Conservation (phyloP, 1,139 yeast genomes). For the Kurtzmaniella natalensis region DNA sequence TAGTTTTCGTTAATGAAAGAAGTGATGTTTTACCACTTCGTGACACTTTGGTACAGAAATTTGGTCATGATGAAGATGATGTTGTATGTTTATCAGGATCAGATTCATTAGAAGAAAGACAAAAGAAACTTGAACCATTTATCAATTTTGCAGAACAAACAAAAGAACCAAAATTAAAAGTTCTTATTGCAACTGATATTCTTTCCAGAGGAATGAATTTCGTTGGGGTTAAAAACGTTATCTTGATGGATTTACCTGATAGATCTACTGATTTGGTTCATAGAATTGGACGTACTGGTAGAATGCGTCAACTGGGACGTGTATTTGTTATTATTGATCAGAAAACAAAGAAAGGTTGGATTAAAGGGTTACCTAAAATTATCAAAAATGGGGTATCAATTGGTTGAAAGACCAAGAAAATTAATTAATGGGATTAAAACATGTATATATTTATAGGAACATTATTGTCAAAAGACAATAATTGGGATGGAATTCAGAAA, state of each 20-base stretch:
- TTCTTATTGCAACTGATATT: constrained; percentile 85
- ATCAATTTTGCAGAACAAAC: constrained; percentile 48
- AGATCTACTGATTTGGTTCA: constrained; percentile 85
- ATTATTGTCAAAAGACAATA: no score
- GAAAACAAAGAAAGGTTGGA: constrained; percentile 69
- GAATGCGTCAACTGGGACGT: constrained; percentile 86
- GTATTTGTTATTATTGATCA: constrained; percentile 72
- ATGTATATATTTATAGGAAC: no score
- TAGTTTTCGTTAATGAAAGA: constrained; percentile 81
- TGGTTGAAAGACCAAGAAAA: constrained; percentile 18
- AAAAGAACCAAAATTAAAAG: constrained; percentile 37
- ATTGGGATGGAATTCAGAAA: no score
- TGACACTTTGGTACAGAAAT: constrained; percentile 44
- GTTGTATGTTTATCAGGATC: constrained; percentile 62
- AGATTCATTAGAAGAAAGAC: constrained; percentile 55
- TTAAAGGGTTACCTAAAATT: constrained; percentile 75
- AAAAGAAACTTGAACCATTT: constrained; percentile 54
- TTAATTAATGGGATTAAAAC: constrained; percentile 3
- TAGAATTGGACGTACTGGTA: constrained; percentile 90
- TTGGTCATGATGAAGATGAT: constrained; percentile 49
- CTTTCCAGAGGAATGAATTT: constrained; percentile 89
- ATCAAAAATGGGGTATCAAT: constrained; percentile 49
- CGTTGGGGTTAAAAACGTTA: constrained; percentile 73
- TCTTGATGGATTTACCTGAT: constrained; percentile 80
- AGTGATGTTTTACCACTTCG: constrained; percentile 59